phyloP scores from a whole-genome alignment of 2,329 filamentous ascomycete species.

The Exserohilum turcica region DNA sequence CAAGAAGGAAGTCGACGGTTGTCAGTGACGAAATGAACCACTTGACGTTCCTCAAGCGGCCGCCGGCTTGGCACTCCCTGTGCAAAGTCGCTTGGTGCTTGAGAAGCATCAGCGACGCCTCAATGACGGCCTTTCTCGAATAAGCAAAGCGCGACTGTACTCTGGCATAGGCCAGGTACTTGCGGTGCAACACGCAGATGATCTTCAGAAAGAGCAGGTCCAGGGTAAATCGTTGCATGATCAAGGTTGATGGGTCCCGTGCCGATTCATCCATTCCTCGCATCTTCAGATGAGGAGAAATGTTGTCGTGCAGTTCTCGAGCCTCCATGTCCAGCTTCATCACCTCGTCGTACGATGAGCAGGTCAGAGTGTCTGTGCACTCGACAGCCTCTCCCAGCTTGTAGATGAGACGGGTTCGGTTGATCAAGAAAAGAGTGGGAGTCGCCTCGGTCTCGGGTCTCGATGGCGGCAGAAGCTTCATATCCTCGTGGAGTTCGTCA shows the following conservation, averaged over 20 bases:
- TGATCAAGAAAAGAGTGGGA: constrained; percentile 78
- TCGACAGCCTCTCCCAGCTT: constrained; percentile 76
- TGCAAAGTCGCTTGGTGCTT: constrained; percentile 77
- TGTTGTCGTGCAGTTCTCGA: constrained; percentile 63
- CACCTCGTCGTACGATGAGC: constrained; percentile 65
- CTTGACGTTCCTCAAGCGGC: constrained; percentile 72
- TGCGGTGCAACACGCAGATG: constrained; percentile 84
- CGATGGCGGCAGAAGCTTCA: constrained; percentile 69
- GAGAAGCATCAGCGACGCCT: constrained; percentile 82
- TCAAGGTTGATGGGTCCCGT: constrained; percentile 68
- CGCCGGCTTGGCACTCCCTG: constrained; percentile 72
- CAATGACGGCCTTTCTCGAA: constrained; percentile 81
- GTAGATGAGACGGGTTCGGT: constrained; percentile 69
- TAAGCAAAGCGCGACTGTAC: constrained; percentile 82
- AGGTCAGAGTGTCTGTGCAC: constrained; percentile 65
- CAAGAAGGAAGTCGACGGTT: constrained; percentile 83
- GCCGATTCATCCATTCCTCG: constrained; percentile 74
- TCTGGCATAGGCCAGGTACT: constrained; percentile 75
- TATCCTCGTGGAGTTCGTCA: constrained; percentile 74
- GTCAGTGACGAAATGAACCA: constrained; percentile 81
- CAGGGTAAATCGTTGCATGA: constrained; percentile 83
- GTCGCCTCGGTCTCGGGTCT: constrained; percentile 73
- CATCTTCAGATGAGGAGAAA: constrained; percentile 80
- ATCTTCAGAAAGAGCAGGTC: constrained; percentile 89
- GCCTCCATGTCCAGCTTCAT: constrained; percentile 65